Evolutionary conservation across 2,329 filamentous ascomycete species (phyloP), one percentile per base, ranked within the genome.

Genomic region (Penicillium sclerotigenum): DNA sequence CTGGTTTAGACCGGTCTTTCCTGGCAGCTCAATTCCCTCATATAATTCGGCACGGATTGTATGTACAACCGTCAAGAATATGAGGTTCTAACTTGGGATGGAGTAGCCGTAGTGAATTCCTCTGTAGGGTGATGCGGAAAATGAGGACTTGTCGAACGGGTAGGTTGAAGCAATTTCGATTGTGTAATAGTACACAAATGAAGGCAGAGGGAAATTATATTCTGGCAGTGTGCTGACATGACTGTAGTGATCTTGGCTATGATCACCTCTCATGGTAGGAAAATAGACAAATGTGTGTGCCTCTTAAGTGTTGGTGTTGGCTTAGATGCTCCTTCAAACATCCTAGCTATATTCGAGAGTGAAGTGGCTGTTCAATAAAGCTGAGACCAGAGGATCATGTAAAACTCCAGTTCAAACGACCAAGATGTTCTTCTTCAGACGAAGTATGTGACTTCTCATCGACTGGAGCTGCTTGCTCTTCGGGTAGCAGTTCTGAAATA

Each of bases 401-500:
- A 36, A 55, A 40, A 3, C 48, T 43, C 47, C 40, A 54, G 18
- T 54, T 54, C 22, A 54, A 22, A 24, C 52, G 53, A 22, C 33
- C 28, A 3, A 55, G 16, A 8, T 47, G 24, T 18, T 40, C 53
- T 13, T 46, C 40, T 22, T 46, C 47, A 8, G 47, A 22, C 18
- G 26, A 28, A 11, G 47, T n/a, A n/a, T 46, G 20, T 10, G 60
- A 56, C 26, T 56, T 54, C 31, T 61, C 59, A 46, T 51, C 42
- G 18, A 55, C 48, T 8, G 52, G 55, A 24, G 57, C 20, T 16
- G 59, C 56, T 22, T 47, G 37, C 22, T 68, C 56, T 18, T 67
- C 67, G 2, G 68, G 66, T 18, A 75, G 56, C 16, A 72, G 53
- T 26, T 65, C 48, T 48, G 73, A 71, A 20, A 75, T 63, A 47